Evolutionary conservation across 768 basidiomycete genomes (phyloP), one percentile per base, ranked within the genome.

Genomic region (Suillus subalutaceus): DNA sequence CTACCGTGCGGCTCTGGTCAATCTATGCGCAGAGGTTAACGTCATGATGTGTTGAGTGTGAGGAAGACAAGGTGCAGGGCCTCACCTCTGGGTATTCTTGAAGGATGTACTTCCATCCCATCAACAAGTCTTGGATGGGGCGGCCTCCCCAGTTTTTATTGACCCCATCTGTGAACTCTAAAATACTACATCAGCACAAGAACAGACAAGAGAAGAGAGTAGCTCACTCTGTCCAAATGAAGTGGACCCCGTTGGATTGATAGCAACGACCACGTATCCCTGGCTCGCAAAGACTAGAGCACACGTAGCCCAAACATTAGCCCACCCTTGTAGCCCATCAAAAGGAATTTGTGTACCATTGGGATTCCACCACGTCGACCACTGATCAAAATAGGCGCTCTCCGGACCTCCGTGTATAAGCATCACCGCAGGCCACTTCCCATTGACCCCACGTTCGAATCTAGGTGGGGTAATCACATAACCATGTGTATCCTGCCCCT

Each of bases 161-260:
- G 70, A 94, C 93, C 1, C 86, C 90, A 70, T 94, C 89, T n/a
- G 91, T 93, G 64, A 94, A 83, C 37, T 88, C 93, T 93, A 56
- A 18, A 18, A 37, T 18, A 52, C 37, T 10, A 26, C n/a, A 40
- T 65, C 18, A 65, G 58, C 43, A 53, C 52, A 16, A 60, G 18
- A 32, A 52, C 50, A n/a, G 20, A 37, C 18, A 46, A 32, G 23
- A 57, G 53, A 52, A 69, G 41, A 60, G 35, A 13, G 44, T 5
- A 41, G 46, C 40, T 13, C 71, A 89, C 92, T 83, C 85, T 97
- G 95, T 4, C 95, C 96, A 70, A 96, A 97, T 0, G 93, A 90
- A 4, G 97, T 98, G 37, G 91, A 93, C 10, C 97, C 97, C 0
- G 96, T 97, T 3, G 97, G 97, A 74, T 99, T 98, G 71, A 97